Evolutionary conservation across 129 eudicot species (phyloP).

Genomic region (Tagetes patula): DNA sequence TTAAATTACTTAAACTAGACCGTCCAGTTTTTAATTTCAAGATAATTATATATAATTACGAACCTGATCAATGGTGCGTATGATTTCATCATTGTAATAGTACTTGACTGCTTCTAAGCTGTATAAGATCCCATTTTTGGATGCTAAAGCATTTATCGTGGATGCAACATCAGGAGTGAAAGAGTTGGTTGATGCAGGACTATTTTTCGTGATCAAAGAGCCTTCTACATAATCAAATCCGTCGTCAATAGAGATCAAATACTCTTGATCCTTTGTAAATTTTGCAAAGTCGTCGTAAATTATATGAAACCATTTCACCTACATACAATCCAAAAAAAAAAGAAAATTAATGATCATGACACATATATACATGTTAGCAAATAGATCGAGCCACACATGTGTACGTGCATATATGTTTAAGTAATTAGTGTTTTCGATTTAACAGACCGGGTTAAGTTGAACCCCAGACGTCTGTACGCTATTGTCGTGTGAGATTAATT

Average conservation of each 20-base stretch:
- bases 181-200: conserved; percentile 18
- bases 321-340: neutral
- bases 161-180: conserved; percentile 25
- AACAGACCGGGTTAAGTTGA: no score
- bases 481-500: no score
- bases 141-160: conserved; percentile 12
- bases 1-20: no score
- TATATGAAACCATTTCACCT: conserved; percentile 44
- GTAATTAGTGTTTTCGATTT: no score
- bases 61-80: conserved; percentile 37
- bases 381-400: no score
- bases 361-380: no score
- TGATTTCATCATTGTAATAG: conserved; percentile 30
- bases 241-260: conserved; percentile 30
- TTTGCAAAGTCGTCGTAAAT: conserved; percentile 33
- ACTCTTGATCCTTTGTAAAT: conserved; percentile 43
- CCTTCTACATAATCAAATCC: conserved; percentile 43
- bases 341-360: neutral
- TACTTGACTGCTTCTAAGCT: conserved; percentile 41
- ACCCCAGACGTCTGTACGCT: no score
- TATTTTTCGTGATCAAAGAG: conserved; percentile 28
- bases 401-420: no score
- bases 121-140: conserved; percentile 31
- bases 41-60: neutral
- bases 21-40: neutral